A percentile compares a stretch with the other conserved stretches of the same genome.
These are phyloP conservation scores for Ganoderma boninense DNA, from an alignment of 1,284 basidiomycete species.

Conservation along the genomic window DNA sequence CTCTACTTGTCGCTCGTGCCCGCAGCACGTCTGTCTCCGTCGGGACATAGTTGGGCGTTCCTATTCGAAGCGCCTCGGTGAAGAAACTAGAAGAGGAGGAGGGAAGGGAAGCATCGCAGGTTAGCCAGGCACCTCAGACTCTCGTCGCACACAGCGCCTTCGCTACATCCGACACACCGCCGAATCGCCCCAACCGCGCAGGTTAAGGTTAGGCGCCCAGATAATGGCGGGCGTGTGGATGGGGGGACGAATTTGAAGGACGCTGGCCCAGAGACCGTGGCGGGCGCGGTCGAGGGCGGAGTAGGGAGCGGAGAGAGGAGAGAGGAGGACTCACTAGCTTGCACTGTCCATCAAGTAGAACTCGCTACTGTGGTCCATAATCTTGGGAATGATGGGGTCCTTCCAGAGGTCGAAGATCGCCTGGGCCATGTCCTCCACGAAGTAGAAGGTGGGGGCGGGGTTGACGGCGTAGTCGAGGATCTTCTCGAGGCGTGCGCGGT, in stretches of 20 bases:
- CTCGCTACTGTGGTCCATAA: conserved; percentile 89
- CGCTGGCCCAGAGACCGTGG: not conserved
- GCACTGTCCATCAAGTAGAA: conserved; percentile 99
- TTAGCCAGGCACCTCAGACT: conserved; percentile 12
- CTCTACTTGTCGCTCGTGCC: conserved; percentile 91
- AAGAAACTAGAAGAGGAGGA: conserved; percentile 75
- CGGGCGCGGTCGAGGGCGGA: conserved; percentile 7
- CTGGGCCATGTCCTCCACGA: conserved; percentile 74
- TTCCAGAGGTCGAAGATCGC: conserved; percentile 90
- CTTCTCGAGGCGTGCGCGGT: conserved; percentile 70
- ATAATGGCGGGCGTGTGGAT: not conserved
- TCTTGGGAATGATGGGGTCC: conserved; percentile 86
- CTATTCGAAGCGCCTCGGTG: conserved; percentile 84
- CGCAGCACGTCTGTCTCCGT: conserved; percentile 91
- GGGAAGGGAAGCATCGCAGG: not conserved
- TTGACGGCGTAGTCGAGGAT: conserved; percentile 64
- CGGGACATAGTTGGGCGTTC: conserved; percentile 82
- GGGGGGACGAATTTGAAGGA: not conserved
- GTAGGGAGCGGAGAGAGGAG: conserved; percentile 40
- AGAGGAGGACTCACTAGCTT: conserved; percentile 70
- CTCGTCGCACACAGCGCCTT: not conserved
- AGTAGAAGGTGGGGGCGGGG: conserved; percentile 49
- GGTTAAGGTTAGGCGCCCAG: not conserved
- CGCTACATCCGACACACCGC: conserved; percentile 9
- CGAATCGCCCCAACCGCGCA: conserved; percentile 5